Base-by-base conservation (phyloP, 2,329 filamentous ascomycete species). In the Ploettnerulaceae sp. region DNA sequence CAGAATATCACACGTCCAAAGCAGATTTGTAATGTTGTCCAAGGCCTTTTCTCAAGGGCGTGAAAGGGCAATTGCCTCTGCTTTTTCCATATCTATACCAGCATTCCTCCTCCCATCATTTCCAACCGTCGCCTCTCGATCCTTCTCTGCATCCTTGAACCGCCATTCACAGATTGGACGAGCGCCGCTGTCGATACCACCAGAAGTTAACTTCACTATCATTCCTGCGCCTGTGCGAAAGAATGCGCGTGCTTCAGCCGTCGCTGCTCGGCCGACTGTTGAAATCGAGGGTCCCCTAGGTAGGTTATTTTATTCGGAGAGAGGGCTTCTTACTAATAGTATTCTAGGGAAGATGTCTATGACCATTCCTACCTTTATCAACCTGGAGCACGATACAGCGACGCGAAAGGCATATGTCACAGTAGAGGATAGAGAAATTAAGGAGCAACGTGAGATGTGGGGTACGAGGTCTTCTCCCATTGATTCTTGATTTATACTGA, bases 401-500 rank as follows among this genome's bases (percentile, higher is more conserved):
- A 69, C 74, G 21, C 73, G 76, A 56, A 85, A 82, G 61, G 79
- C 83, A 8, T 74, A 74, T 24, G 70, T 98, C 55, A 79, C 73
- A 45, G 80, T 98, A 8, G 67, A 82, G 61, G 78, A 97, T 67
- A 67, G 73, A 14, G 70, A 79, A 14, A 67, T 80, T 43, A 83
- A 82, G 69, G 74, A 86, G 53, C 91, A 97, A 69, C 83, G 84
- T 64, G 86, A 86, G 67, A 97, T 97, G 90, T 97, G 93, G 93
- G 91, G 41, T 51, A 60, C 43, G 53, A 7, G 21, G 15, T 33
- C 15, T 12, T 8, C 22, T 40, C 24, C 21, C 5, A 29, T 29
- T 5, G 8, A 22, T 4, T 12, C 28, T 17, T 17, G 12, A 18
- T 7, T 15, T 44, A 6, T 42, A 35, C 41, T 55, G 34, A 53